Percentiles rank a stretch among this genome's conserved stretches.
phyloP scores from a whole-genome alignment of 345 rosid genomes.

The Erucastrum elatum region DNA sequence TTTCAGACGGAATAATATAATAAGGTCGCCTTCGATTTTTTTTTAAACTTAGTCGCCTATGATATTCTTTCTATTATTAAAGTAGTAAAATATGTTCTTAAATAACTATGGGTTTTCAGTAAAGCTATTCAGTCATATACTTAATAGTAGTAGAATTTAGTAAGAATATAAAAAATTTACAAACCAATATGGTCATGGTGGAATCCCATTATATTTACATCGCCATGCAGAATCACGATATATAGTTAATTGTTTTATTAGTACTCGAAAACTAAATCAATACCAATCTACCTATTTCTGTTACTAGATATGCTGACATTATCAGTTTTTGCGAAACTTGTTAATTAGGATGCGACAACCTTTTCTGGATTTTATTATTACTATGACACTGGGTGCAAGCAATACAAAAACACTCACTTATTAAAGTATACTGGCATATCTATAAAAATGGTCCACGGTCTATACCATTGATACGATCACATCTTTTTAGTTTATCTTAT shows the following conservation, averaged over 20 bases:
- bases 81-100: neutral
- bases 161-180: neutral
- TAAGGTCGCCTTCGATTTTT: neutral
- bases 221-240: neutral
- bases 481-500: neutral
- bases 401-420: neutral
- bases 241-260: neutral
- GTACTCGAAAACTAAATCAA: neutral
- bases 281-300: neutral
- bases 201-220: neutral
- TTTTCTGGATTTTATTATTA: neutral
- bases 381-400: neutral
- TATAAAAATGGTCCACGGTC: neutral
- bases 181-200: neutral
- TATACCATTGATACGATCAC: neutral
- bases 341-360: neutral
- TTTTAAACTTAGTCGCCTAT: neutral
- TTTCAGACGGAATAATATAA: conserved; percentile 27
- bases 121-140: neutral
- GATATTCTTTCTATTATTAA: conserved; percentile 29
- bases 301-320: neutral
- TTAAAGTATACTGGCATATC: neutral
- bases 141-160: neutral
- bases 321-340: neutral
- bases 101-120: neutral